These are phyloP conservation scores for Tolypocladium sp. DNA, from an alignment of 2,329 filamentous ascomycete species.

Conservation along the genomic window DNA sequence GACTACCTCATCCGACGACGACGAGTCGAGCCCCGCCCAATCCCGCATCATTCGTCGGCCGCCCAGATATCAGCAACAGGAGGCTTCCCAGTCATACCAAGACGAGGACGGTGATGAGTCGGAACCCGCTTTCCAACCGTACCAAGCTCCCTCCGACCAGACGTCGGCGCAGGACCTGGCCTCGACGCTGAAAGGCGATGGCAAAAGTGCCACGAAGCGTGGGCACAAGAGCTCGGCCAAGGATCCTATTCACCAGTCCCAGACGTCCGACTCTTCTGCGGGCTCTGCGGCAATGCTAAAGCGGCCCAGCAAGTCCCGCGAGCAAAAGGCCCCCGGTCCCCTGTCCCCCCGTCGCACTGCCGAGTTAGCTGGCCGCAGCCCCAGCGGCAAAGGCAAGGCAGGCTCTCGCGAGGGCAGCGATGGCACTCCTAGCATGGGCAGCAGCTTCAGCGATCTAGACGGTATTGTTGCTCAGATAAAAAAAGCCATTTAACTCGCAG, in stretches of 20 bases:
- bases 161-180: constrained; percentile 35
- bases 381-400: constrained; percentile 38
- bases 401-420: constrained; percentile 57
- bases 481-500: neutral
- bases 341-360: constrained; percentile 50
- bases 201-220: constrained; percentile 21
- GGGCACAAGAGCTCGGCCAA: constrained; percentile 19
- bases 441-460: constrained; percentile 79
- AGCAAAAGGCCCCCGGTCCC: constrained; percentile 30
- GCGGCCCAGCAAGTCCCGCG: constrained; percentile 18
- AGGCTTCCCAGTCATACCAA: constrained; percentile 26
- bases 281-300: constrained; percentile 37
- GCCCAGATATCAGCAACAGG: constrained; percentile 37
- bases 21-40: constrained; percentile 44
- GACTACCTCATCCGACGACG: constrained; percentile 32
- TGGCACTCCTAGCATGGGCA: constrained; percentile 71
- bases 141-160: constrained; percentile 25
- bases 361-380: constrained; percentile 48
- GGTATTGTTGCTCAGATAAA: constrained; percentile 30
- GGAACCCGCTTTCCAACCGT: constrained; percentile 47
- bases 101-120: constrained; percentile 48
- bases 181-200: constrained; percentile 42
- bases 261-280: constrained; percentile 55
- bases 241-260: constrained; percentile 33
- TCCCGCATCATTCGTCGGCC: constrained; percentile 53